Base-by-base conservation (phyloP, 2,329 filamentous ascomycete genomes). In the Neopestalotiopsis rosae region DNA sequence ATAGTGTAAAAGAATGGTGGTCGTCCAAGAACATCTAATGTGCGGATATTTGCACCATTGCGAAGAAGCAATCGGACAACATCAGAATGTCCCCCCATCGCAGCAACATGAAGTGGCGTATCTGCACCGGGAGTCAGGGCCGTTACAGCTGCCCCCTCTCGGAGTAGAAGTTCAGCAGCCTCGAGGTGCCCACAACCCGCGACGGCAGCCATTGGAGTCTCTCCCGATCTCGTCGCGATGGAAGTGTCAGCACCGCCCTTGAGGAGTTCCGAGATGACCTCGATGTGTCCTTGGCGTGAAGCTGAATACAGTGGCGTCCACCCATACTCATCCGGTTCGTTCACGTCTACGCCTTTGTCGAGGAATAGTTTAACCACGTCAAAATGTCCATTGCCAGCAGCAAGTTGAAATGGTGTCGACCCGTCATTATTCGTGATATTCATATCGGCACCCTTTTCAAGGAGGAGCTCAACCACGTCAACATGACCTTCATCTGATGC, bases 341-440 rank as follows among this genome's bases (percentile, higher is more conserved):
- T n/a, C n/a, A n/a, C n/a, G n/a, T n/a, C n/a, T n/a, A n/a, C n/a
- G 10, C 17, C 56, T n/a, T 10, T 58, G 1, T 49, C 17, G 6
- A 49, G 42, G 42, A 49, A 14, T 14, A 49, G 42, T 13, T 49
- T 6, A n/a, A 58, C 20, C 4, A 58, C 56, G 56, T 45, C 42
- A 14, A 45, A 45, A 5, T 45, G 56, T 1, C 56, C 56, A 3
- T 58, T 3, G 5, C 3, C 10, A 4, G 56, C 7, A 58, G 56
- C 56, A 24, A 9, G 3, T 4, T 58, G 2, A 17, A 73, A 62
- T 6, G 71, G 58, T 58, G 67, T 72, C 58, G 1, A 30, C 14
- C 68, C 66, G 28, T 20, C 2, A 13, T 24, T 42, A 17, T 45
- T 61, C 34, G n/a, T n/a, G n/a, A n/a, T n/a, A n/a, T n/a, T n/a